Percentiles rank a stretch among this genome's conserved stretches.
Conservation (phyloP, 2,329 filamentous ascomycete species). For the Alternaria ventricosa region DNA sequence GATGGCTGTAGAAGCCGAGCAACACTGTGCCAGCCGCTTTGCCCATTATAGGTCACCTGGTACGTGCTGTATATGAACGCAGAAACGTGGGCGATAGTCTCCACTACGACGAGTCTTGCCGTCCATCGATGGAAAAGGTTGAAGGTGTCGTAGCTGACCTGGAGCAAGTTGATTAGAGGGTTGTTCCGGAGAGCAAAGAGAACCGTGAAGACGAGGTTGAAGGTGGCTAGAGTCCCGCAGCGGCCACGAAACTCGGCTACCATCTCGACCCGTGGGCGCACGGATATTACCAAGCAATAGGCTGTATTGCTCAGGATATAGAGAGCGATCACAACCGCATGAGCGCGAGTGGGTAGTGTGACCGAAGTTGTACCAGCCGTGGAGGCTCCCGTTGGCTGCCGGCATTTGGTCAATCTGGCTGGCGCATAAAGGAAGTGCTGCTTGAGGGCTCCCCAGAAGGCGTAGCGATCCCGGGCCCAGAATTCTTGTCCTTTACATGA, state of each 20-base stretch:
- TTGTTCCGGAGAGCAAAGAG: conserved; percentile 76
- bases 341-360: conserved; percentile 50
- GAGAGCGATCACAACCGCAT: conserved; percentile 49
- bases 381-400: conserved; percentile 49
- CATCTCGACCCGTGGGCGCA: conserved; percentile 72
- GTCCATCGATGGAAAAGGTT: conserved; percentile 80
- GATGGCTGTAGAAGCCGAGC: conserved; percentile 39
- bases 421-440: conserved; percentile 51
- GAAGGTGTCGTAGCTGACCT: conserved; percentile 78
- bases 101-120: conserved; percentile 72
- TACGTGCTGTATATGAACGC: conserved; percentile 59
- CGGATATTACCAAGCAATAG: conserved; percentile 57
- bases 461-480: conserved; percentile 17
- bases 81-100: conserved; percentile 68
- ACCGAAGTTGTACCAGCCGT: conserved; percentile 46
- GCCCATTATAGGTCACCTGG: conserved; percentile 55
- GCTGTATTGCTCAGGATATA: conserved; percentile 51
- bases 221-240: conserved; percentile 71
- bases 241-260: conserved; percentile 66
- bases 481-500: conserved; percentile 15
- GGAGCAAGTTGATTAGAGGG: conserved; percentile 70
- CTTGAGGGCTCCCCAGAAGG: conserved; percentile 41
- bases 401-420: conserved; percentile 44
- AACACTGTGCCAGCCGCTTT: conserved; percentile 38
- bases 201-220: conserved; percentile 77